Base-by-base conservation (phyloP, 345 rosid genomes). In the Aquilaria sinensis region DNA sequence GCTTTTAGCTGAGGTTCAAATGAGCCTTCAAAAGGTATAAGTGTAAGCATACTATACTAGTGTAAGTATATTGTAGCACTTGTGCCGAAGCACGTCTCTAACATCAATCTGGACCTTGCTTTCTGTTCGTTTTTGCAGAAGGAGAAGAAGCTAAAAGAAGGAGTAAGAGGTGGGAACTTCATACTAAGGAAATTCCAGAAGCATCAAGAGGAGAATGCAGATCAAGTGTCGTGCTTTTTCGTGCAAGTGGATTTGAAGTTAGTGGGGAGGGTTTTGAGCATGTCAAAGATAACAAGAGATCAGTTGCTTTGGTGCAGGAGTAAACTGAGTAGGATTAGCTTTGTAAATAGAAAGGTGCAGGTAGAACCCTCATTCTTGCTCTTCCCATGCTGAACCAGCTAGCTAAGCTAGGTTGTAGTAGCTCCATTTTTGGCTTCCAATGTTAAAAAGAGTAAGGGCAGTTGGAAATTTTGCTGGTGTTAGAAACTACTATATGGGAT, bases 221-320 rank as follows among this genome's bases (percentile, higher is more conserved):
- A 87, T 15, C 83, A 82, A 61, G 90, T 77, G 11, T 80, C 83
- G 32, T 68, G 63, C 68, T 90, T 90, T 74, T 85, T 90, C 72
- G 83, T 85, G 9, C 92, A 87, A 63, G 90, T 90, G 55, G 96
- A 90, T 63, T 78, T 87, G 92, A 85, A 69, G 62, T 66, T 90
- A 54, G 92, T 90, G 63, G 73, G 87, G 52, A 87, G 97, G 45
- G 92, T 84, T 16, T 72, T 90, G 56, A 82, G 73, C 46, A 85
- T 90, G 97, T 78, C 96, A 0, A 88, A 84, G 58, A 31, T 90
- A 65, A 79, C 89, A 0, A 70, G 71, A 0, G 96, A 90, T 14
- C 97, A 87, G 23, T 74, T 90, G 50, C 33, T 78, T 14, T 90
- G 97, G 97, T 90, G 96, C 64, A 70, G 61, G 31, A 73, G 68